Evolutionary conservation across 768 basidiomycete genomes (phyloP), one percentile per base, ranked within the genome.

Genomic region (Pleurotus platypus): DNA sequence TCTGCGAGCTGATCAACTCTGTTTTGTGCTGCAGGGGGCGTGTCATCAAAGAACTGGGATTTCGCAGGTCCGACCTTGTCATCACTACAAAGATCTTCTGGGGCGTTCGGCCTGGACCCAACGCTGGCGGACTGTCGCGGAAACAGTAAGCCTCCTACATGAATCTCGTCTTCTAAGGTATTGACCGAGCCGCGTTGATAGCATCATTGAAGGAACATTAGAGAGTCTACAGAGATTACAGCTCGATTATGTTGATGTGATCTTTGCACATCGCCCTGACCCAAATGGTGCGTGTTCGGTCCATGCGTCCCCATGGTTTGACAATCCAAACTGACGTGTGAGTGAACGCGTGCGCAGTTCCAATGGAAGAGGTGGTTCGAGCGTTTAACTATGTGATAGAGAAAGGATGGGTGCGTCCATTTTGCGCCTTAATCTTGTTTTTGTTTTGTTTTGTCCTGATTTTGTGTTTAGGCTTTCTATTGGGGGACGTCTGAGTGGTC

Each of bases 41-140:
- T 39, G 89, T 85, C 2, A 81, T 92, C 67, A 84, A 84, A 67
- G 90, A 91, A 67, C 79, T 90, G 15, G 80, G 81, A 6, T 73
- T 85, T 62, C 78, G 82, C 37, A 79, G 89, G 27, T 73, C 77
- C 11, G 90, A 92, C 64, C 70, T 91, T 12, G 78, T 93, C 51
- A 76, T 93, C 63, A 82, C 86, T n/a, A 93, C 91, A 57, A 92
- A 92, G 69, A 59, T 92, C 40, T 92, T 84, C 77, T 92, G 87
- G 79, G 91, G 91, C 5, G 72, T 79, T 3, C 71, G 82, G 55
- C 66, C 68, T 22, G 86, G 84, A 45, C 85, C 80, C 0, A 87
- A 88, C 62, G 79, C 75, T 59, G 69, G 67, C 51, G 84, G 84
- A 20, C 69, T 85, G 8, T 82, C 81, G 2, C 72, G 82, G 46